phyloP scores from a whole-genome alignment of 345 rosid species.

The Arabidopsis suecica region DNA sequence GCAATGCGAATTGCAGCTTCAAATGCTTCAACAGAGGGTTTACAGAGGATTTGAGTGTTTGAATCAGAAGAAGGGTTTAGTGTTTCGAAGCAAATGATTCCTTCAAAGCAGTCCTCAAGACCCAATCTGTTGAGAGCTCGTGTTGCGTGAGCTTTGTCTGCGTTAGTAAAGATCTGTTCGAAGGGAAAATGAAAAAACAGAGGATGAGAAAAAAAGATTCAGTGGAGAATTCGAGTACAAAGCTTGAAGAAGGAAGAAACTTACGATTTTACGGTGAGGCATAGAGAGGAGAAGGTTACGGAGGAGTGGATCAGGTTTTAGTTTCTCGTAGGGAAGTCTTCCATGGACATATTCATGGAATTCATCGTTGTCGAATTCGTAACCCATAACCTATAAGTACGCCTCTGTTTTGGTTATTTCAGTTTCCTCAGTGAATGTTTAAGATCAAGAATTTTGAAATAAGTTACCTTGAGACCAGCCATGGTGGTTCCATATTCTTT shows the following conservation, averaged over 20 bases:
- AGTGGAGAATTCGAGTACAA: background rate
- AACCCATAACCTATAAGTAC: slow-evolving; percentile 69
- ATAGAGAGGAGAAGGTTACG: slow-evolving; percentile 83
- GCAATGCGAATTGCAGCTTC: slow-evolving; percentile 71
- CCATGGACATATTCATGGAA: slow-evolving; percentile 89
- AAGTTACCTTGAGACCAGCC: slow-evolving; percentile 86
- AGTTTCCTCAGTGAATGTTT: background rate
- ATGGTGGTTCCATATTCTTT: slow-evolving; percentile 92
- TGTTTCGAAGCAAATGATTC: slow-evolving; percentile 82
- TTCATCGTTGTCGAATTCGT: slow-evolving; percentile 83
- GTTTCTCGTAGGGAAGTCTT: slow-evolving; percentile 70
- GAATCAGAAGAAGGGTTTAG: slow-evolving; percentile 56
- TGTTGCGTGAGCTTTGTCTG: slow-evolving; percentile 64
- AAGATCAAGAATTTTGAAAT: background rate
- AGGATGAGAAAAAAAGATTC: background rate
- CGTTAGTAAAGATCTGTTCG: slow-evolving; percentile 77
- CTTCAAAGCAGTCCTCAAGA: slow-evolving; percentile 81
- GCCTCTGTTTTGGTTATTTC: slow-evolving; percentile 16
- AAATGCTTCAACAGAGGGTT: slow-evolving; percentile 70
- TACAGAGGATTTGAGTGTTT: slow-evolving; percentile 53
- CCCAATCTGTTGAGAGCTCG: slow-evolving; percentile 59
- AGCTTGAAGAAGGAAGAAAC: slow-evolving; percentile 28
- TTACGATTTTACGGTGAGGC: slow-evolving; percentile 84
- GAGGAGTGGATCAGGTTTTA: slow-evolving; percentile 71
- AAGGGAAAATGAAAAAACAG: background rate